Base-by-base conservation (phyloP, 305 asterid species). In the Fraxinus baroniana region DNA sequence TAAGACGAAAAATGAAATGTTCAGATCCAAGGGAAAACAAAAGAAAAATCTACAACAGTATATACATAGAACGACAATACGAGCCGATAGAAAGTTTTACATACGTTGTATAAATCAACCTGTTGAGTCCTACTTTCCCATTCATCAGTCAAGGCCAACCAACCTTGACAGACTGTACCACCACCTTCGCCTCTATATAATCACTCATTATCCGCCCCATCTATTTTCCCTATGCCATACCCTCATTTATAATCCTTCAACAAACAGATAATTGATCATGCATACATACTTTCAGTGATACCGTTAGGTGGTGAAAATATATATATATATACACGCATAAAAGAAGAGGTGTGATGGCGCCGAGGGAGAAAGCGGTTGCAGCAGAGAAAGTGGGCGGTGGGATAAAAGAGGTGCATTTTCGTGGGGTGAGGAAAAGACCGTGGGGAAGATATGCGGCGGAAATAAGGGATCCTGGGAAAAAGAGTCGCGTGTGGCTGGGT, bases 381-480 rank as follows among this genome's bases (percentile, higher is more conserved):
- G 73, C 78, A 28, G 33, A 28, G 76, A 66, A 28, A 13, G n/a
- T 3, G 1, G 3, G 17, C 1, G 83, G 64, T 20, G 77, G 72
- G 22, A 84, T 37, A 0, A 44, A 74, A 8, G 89, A 84, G 22
- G 35, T 57, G n/a, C 89, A 78, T 70, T 91, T 81, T 17, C 89
- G 94, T 0, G 94, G 94, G 0, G 94, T 91, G 0, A 74, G 93
- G 33, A 87, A 88, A 88, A 55, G 94, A 76, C 93, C 94, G 0
- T 89, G 93, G 94, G 93, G 94, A 0, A 72, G 92, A n/a, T 91
- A 85, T 77, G 93, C 90, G 5, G 90, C 93, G 1, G 94, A 90
- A 83, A 91, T 89, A 76, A 85, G 92, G 30, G 94, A 91, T 80
- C 93, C 93, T 5, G 82, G 49, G 0, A 91, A 87, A 81, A 89